Evolutionary conservation across 306 rosid species (phyloP).

Genomic region (Corylus avellana): DNA sequence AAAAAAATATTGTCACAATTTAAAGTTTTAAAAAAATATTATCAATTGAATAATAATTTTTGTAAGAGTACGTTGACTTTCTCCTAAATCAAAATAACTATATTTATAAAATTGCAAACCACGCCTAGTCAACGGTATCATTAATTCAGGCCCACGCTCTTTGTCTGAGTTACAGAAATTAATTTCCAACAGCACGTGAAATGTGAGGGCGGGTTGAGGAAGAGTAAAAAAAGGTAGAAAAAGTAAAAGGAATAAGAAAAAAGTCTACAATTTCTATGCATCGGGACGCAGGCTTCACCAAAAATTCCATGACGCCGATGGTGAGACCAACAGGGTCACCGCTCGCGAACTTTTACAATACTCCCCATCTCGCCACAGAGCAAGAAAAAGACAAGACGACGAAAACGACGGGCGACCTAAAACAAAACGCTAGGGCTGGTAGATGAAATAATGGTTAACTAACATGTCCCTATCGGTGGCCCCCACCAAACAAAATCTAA

Average conservation of each 20-base stretch:
- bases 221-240: neutral
- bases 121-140: too few relatives aligned
- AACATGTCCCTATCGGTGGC: neutral
- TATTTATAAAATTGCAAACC: too few relatives aligned
- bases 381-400: neutral
- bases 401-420: constrained; percentile 8
- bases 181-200: neutral
- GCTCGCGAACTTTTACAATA: neutral
- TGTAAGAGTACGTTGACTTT: too few relatives aligned
- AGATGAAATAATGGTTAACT: neutral
- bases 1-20: too few relatives aligned
- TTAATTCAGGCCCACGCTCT: neutral
- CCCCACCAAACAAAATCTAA: constrained; percentile 15
- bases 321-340: neutral
- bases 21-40: too few relatives aligned
- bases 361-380: neutral
- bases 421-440: constrained; percentile 12
- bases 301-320: neutral
- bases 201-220: neutral
- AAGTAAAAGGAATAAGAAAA: neutral
- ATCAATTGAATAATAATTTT: too few relatives aligned
- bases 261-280: neutral
- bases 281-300: neutral
- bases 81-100: too few relatives aligned
- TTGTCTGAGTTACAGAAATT: neutral